These are phyloP conservation scores for Echinosophora koreensis DNA, from an alignment of 306 rosid species.

Conservation along the genomic window DNA sequence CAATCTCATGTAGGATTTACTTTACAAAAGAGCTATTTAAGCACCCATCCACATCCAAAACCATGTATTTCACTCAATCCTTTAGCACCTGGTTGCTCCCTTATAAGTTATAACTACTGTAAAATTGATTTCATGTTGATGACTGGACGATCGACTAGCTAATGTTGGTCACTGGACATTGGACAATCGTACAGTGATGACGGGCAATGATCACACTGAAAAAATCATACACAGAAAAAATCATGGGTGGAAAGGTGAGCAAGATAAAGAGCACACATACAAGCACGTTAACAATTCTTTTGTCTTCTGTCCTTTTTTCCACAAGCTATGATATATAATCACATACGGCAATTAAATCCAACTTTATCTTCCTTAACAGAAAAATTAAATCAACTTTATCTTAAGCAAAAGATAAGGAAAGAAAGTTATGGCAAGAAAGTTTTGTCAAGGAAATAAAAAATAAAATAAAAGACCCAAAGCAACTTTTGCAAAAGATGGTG, in stretches of 20 bases:
- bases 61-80: too few relatives aligned
- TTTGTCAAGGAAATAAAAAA: neutral
- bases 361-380: neutral
- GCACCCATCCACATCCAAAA: too few relatives aligned
- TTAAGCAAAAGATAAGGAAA: conserved; percentile 30
- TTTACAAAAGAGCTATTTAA: too few relatives aligned
- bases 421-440: conserved; percentile 34
- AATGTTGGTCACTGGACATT: neutral
- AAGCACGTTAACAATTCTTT: neutral
- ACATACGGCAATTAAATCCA: neutral
- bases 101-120: too few relatives aligned
- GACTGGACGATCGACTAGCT: too few relatives aligned
- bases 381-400: conserved; percentile 13
- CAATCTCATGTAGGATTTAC: too few relatives aligned
- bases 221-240: neutral
- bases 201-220: too few relatives aligned
- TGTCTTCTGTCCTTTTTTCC: neutral
- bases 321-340: neutral
- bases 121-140: neutral
- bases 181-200: neutral
- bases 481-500: conserved; percentile 50
- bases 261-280: neutral
- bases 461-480: conserved; percentile 51
- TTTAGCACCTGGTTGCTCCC: too few relatives aligned
- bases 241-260: neutral